Evolutionary conservation across 2,329 filamentous ascomycete species (phyloP), one percentile per base, ranked within the genome.

Genomic region (Emmonsia crescens): DNA sequence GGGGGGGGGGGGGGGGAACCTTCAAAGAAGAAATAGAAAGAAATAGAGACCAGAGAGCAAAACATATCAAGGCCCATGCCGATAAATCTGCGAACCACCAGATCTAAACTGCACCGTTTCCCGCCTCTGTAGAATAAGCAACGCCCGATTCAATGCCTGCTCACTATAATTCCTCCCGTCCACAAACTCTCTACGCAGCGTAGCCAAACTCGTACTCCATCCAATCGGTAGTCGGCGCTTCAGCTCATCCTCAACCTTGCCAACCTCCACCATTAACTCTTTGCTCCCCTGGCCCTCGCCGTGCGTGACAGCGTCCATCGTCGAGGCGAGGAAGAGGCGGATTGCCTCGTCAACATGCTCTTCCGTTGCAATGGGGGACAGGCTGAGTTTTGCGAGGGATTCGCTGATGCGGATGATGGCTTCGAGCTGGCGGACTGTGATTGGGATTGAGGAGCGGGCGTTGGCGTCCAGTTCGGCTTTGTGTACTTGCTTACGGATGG

Each of bases 381-480:
- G 83, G 0, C 88, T 86, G 51, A 99, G 80, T 75, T 99, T 99
- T 61, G 94, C 94, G 1, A 99, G 84, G 0, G 94, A 91, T 74
- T 99, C 94, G 2, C 92, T 95, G 71, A 99, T 97, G 73, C 94
- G 93, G 65, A 97, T 89, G 67, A 99, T 96, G 69, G 93, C 93
- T 76, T 99, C 94, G 5, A 99, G 84, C 74, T 99, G 94, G 74
- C 94, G 91, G 59, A 99, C 89, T 0, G 94, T 99, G 75, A 99
- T 99, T 59, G 94, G 94, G 69, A 99, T 97, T 24, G 89, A 94
- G 6, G 90, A 96, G 21, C 94, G 88, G 48, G 89, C 83, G 74
- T 96, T 96, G 65, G 92, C 88, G 70, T 96, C 89, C 52, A 95
- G 81, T 74, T 99, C 94, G 0, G 90, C 87, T 29, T 90, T 88